Percentiles rank a stretch among this genome's conserved stretches.
Conservation (phyloP, 73 alveolate species). For the Stentor roeselii region DNA sequence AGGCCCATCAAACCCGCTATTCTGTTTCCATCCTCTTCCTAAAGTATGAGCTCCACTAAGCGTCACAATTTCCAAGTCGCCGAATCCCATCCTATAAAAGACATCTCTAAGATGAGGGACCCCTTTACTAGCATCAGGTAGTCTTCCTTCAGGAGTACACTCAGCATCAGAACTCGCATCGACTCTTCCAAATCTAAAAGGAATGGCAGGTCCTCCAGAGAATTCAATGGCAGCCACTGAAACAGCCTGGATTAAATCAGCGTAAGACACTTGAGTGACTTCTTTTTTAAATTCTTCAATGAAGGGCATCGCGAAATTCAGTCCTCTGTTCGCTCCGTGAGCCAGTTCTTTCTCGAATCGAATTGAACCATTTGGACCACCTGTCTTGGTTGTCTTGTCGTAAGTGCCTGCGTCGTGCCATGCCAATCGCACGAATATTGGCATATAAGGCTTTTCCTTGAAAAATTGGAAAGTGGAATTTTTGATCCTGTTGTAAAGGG, state of each 20-base stretch:
- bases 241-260: conserved; percentile 32
- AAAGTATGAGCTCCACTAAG: conserved; percentile 61
- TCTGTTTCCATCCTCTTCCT: conserved; percentile 42
- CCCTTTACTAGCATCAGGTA: conserved; percentile 36
- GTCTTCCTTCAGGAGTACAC: conserved; percentile 37
- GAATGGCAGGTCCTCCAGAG: conserved; percentile 30
- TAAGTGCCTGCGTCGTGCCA: conserved; percentile 37
- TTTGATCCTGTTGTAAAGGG: conserved; percentile 30
- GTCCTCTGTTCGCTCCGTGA: conserved; percentile 34
- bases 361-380: conserved; percentile 41
- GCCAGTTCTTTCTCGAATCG: conserved; percentile 30
- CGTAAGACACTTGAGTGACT: conserved; percentile 30
- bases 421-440: background rate
- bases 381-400: conserved; percentile 33
- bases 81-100: conserved; percentile 49
- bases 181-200: conserved; percentile 35
- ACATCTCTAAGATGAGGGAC: conserved; percentile 31
- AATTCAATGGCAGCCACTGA: conserved; percentile 32
- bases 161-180: conserved; percentile 33
- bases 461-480: conserved; percentile 15
- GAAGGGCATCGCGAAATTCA: background rate
- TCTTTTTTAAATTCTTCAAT: conserved; percentile 29
- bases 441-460: conserved; percentile 31
- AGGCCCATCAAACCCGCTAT: conserved; percentile 52
- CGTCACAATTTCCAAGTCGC: conserved; percentile 61